Percentiles rank a stretch among this genome's conserved stretches.
Evolutionary conservation across 139 green algal species (phyloP).

Genomic region (Haematococcus lacustris): DNA sequence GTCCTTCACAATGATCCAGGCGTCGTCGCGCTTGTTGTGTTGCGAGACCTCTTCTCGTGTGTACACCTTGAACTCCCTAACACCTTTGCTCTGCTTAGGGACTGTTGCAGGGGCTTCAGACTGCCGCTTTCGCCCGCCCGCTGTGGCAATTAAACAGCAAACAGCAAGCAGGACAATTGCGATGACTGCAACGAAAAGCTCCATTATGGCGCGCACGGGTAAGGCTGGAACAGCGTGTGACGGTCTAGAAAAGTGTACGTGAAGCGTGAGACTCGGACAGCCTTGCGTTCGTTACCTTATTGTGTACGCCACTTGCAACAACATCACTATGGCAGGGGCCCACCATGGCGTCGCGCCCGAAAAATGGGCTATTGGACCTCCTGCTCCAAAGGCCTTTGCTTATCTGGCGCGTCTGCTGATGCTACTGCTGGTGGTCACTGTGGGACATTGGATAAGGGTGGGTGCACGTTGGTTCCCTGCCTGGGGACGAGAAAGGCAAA

Average conservation of each 20-base stretch:
- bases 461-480: no score
- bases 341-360: no score
- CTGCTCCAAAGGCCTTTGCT: background rate
- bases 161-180: background rate
- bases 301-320: no score
- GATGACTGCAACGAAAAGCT: background rate
- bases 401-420: slow-evolving; percentile 6
- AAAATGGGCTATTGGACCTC: background rate
- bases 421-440: slow-evolving; percentile 8
- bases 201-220: no score
- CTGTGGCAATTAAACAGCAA: slow-evolving; percentile 6
- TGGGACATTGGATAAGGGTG: slow-evolving; percentile 19
- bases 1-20: slow-evolving; percentile 66
- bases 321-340: no score
- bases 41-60: slow-evolving; percentile 63
- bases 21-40: slow-evolving; percentile 58
- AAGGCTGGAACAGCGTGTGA: no score
- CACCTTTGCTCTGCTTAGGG: slow-evolving; percentile 7
- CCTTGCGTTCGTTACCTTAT: no score
- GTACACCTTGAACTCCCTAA: slow-evolving; percentile 25
- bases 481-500: background rate
- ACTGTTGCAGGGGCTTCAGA: slow-evolving; percentile 12
- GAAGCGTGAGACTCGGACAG: no score
- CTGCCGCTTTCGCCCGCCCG: background rate
- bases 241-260: no score